Base-by-base conservation (phyloP, 225 moss, liverwort and hornwort species). In the Anthoceros angustus region DNA sequence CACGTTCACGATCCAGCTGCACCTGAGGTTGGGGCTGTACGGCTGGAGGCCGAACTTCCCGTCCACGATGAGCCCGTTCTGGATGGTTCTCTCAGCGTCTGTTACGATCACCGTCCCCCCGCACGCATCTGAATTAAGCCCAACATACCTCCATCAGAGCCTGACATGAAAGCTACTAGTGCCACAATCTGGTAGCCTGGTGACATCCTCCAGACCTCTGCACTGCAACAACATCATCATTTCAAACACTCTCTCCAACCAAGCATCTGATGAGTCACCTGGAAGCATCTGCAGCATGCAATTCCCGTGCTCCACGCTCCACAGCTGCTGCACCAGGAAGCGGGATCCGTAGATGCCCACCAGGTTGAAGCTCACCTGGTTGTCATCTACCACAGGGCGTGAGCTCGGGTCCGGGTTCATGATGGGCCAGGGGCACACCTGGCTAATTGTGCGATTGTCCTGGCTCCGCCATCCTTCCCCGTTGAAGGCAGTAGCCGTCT, bases 311-410 rank as follows among this genome's bases (percentile, higher is more conserved):
- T 55, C 55, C 16, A 15, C 55, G 55, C 55, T 55, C 55, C 55
- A 55, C 10, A 55, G 55, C 7, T 55, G 55, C 55, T 55, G 55
- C 55, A 55, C 55, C 55, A 55, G 18, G 55, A 18, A 55, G 55
- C 55, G 55, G 16, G 55, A 18, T 23, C 55, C 55, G 55, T 55
- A 5, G 10, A 55, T 7, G n/a, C 55, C 55, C 55, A 55, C n/a
- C 8, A 55, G 10, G 18, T 55, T 55, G 55, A 18, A 55, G 55
- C 55, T 55, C 16, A 20, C 8, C 55, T 20, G 7, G n/a, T 18
- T 23, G 55, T 55, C 55, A 23, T 23, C 23, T 0, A 55, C 14
- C n/a, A 9, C 18, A 12, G 55, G 55, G n/a, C 23, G 55, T 23
- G 55, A 55, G n/a, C 23, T 23, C 16, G 7, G 55, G n/a, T 55